Conservation (phyloP, 768 basidiomycete species). For the Floccularia luteovirens region DNA sequence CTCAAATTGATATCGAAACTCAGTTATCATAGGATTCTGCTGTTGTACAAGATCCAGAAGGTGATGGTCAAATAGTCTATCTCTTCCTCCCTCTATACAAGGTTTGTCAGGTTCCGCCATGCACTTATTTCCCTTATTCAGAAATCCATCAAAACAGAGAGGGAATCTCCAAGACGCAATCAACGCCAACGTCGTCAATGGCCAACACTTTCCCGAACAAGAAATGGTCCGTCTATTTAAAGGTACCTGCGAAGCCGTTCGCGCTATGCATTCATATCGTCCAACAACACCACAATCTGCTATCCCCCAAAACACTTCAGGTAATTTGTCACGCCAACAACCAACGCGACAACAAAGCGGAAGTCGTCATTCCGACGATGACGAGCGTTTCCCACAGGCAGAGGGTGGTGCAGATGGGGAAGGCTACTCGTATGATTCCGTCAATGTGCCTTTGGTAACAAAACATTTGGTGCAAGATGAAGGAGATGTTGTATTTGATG, state of each 20-base stretch:
- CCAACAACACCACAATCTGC: slow-evolving; percentile 38
- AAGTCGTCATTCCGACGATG: slow-evolving; percentile 51
- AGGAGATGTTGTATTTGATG: slow-evolving; percentile 67
- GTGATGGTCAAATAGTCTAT: slow-evolving; percentile 92
- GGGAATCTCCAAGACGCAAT: slow-evolving; percentile 96
- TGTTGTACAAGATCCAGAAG: slow-evolving; percentile 88
- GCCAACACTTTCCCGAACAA: slow-evolving; percentile 77
- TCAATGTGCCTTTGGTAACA: slow-evolving; percentile 54
- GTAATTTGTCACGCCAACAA: slow-evolving; percentile 8
- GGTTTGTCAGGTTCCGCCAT: slow-evolving; percentile 28
- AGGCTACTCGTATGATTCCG: slow-evolving; percentile 63
- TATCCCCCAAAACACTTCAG: slow-evolving; percentile 13
- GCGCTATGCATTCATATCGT: slow-evolving; percentile 89
- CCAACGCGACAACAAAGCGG: slow-evolving; percentile 15
- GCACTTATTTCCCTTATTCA: no score
- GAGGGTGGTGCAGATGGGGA: slow-evolving; percentile 62
- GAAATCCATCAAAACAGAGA: slow-evolving; percentile 33
- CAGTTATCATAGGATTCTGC: slow-evolving; percentile 71
- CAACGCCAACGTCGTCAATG: slow-evolving; percentile 76
- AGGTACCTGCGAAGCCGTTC: slow-evolving; percentile 89
- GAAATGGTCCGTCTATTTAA: slow-evolving; percentile 88
- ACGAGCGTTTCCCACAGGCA: slow-evolving; percentile 67
- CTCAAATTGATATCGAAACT: slow-evolving; percentile 2
- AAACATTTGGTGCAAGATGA: slow-evolving; percentile 43
- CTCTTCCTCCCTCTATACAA: slow-evolving; percentile 93